These are phyloP conservation scores for Dovyalis caffra DNA, from an alignment of 345 rosid species.

Conservation along the genomic window DNA sequence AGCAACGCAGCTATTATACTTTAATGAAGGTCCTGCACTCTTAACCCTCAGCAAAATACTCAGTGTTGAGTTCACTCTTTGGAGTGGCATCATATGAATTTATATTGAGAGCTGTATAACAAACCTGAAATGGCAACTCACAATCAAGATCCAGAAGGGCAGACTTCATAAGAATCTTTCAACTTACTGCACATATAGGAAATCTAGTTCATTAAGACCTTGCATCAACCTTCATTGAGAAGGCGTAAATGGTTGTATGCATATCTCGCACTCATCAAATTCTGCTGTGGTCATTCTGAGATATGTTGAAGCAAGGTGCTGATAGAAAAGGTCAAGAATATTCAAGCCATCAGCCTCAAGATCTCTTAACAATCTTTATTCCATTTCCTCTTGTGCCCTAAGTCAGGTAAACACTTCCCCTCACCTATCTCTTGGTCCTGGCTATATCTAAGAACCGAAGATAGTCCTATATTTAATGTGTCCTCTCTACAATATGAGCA, in stretches of 20 bases:
- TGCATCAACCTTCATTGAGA: slow-evolving; percentile 86
- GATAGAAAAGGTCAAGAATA: not conserved
- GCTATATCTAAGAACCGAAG: slow-evolving; percentile 4
- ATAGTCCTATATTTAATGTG: not conserved
- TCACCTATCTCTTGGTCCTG: too few species aligned
- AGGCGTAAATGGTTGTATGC: slow-evolving; percentile 81
- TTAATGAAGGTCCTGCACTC: slow-evolving; percentile 39
- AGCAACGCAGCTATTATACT: not conserved
- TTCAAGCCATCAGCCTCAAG: not conserved
- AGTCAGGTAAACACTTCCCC: too few species aligned
- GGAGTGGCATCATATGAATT: slow-evolving; percentile 74
- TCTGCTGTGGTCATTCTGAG: slow-evolving; percentile 52
- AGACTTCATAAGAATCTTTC: slow-evolving; percentile 84
- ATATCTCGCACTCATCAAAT: slow-evolving; percentile 88
- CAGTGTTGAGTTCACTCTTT: slow-evolving; percentile 73
- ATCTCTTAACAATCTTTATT: not conserved
- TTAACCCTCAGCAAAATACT: slow-evolving; percentile 85
- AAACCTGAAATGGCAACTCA: slow-evolving; percentile 80
- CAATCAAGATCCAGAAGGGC: slow-evolving; percentile 81
- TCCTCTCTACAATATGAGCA: not conserved
- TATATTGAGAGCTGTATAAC: slow-evolving; percentile 68
- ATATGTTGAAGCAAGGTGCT: not conserved
- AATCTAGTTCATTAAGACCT: slow-evolving; percentile 66
- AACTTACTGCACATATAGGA: slow-evolving; percentile 83
- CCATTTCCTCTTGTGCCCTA: too few species aligned